Evolutionary conservation across 169 alveolate genomes (phyloP).

Genomic region (Theileria orientalis): DNA sequence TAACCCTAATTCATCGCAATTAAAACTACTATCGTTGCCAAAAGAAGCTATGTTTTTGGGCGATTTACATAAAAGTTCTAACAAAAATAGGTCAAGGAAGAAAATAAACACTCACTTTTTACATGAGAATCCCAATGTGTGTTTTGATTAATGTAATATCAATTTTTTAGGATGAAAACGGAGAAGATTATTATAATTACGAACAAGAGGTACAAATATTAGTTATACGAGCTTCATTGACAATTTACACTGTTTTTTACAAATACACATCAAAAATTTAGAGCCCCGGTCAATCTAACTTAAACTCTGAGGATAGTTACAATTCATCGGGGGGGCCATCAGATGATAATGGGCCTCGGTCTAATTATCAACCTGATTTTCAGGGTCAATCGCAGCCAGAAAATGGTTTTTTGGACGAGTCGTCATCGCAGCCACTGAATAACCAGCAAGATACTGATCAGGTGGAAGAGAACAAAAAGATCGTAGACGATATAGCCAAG

Average conservation of each 20-base stretch:
- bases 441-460: not conserved
- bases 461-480: slow-evolving; percentile 8
- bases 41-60: not conserved
- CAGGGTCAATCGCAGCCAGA: no score
- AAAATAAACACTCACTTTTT: not conserved
- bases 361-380: no score
- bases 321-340: no score
- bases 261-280: no score
- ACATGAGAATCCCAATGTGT: not conserved
- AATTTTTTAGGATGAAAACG: not conserved
- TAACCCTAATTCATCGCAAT: slow-evolving; percentile 9
- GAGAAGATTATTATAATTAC: not conserved
- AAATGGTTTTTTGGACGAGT: no score
- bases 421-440: not conserved
- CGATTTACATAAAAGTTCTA: not conserved
- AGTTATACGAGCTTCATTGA: no score
- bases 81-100: not conserved
- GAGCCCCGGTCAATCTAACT: no score
- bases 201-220: no score
- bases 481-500: slow-evolving; percentile 17
- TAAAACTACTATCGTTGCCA: not conserved
- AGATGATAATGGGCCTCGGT: no score
- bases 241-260: no score
- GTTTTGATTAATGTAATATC: slow-evolving; percentile 6
- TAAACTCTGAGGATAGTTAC: no score